A percentile compares a stretch with the other conserved stretches of the same genome.
phyloP scores from a whole-genome alignment of 306 rosid genomes.

The Lablab purpureus region DNA sequence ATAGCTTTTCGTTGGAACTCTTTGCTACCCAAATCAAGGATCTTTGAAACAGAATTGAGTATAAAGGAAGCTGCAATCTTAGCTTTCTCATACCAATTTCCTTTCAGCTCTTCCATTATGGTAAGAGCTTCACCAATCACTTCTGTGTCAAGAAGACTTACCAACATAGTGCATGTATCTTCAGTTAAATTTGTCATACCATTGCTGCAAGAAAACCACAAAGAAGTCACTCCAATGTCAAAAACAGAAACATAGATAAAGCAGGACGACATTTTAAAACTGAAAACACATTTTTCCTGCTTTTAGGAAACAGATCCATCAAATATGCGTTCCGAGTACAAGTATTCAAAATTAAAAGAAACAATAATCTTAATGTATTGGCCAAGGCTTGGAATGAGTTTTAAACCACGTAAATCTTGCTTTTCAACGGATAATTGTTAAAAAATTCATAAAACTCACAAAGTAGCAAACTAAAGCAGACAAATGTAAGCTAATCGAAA shows the following conservation, averaged over 20 bases:
- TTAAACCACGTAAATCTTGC: neutral
- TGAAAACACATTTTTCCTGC: neutral
- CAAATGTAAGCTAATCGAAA: neutral
- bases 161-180: slow-evolving; percentile 60
- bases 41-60: slow-evolving; percentile 54
- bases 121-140: slow-evolving; percentile 72
- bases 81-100: slow-evolving; percentile 45
- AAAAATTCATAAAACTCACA: neutral
- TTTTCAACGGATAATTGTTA: slow-evolving; percentile 11
- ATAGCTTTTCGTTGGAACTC: slow-evolving; percentile 60
- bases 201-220: slow-evolving; percentile 58
- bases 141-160: slow-evolving; percentile 66
- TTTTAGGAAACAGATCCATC: slow-evolving; percentile 20
- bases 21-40: slow-evolving; percentile 63
- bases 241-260: slow-evolving; percentile 1
- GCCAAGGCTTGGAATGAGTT: neutral
- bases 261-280: slow-evolving; percentile 19
- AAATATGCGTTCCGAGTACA: slow-evolving; percentile 2
- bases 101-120: slow-evolving; percentile 66
- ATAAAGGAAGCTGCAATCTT: slow-evolving; percentile 57
- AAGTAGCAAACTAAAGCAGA: neutral
- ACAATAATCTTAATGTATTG: slow-evolving; percentile 8
- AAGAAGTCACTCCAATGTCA: slow-evolving; percentile 34
- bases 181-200: slow-evolving; percentile 54
- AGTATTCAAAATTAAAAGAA: slow-evolving; percentile 15